phyloP scores from a whole-genome alignment of 495 filamentous ascomycete genomes.

The Lepidopterella palustris region DNA sequence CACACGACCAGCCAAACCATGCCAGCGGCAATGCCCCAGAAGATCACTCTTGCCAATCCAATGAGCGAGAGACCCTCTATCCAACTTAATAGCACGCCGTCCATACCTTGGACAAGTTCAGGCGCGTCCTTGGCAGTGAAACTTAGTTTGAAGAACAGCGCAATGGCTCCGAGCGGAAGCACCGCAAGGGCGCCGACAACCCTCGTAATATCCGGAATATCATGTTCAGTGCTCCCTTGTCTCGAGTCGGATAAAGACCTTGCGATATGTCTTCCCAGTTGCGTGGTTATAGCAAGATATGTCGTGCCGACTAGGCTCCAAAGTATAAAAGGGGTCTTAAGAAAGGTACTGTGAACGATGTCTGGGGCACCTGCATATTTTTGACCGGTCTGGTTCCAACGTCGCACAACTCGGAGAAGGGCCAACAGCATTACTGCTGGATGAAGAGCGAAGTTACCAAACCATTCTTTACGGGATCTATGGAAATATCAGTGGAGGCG shows the following conservation, averaged over 20 bases:
- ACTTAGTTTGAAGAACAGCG: constrained; percentile 74
- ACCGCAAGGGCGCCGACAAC: constrained; percentile 32
- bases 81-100: constrained; percentile 23
- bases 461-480: constrained; percentile 20
- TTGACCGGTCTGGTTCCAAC: constrained; percentile 96
- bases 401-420: constrained; percentile 52
- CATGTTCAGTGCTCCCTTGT: constrained; percentile 1
- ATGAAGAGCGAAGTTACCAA: constrained; percentile 15
- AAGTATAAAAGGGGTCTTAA: constrained; percentile 51
- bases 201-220: constrained; percentile 8
- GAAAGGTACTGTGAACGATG: constrained; percentile 64
- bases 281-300: constrained; percentile 46
- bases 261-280: constrained; percentile 12
- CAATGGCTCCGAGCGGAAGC: constrained; percentile 45
- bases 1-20: constrained; percentile 8
- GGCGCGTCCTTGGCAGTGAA: constrained; percentile 81
- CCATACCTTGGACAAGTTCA: constrained; percentile 61
- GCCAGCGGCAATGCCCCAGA: constrained; percentile 25
- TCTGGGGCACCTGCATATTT: constrained; percentile 86
- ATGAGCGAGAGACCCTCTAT: constrained; percentile 29
- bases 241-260: constrained; percentile 9
- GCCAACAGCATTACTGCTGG: constrained; percentile 37
- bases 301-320: constrained; percentile 69
- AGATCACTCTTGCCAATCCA: constrained; percentile 29
- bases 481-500: background rate